Percentiles rank a stretch among this genome's conserved stretches.
phyloP scores from a whole-genome alignment of 805 yeast genomes.

The Ascoidea rubescens region DNA sequence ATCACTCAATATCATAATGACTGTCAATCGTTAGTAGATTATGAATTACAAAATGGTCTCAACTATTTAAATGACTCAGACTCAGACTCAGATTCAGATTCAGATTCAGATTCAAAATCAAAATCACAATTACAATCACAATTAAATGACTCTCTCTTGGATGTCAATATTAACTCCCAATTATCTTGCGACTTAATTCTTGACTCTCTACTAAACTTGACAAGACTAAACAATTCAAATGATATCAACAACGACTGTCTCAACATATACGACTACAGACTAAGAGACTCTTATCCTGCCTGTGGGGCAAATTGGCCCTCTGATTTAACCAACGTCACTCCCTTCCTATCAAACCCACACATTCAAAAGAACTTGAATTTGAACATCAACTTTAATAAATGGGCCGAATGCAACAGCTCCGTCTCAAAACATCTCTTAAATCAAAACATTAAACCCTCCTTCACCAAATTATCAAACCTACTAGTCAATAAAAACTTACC shows the following conservation, averaged over 20 bases:
- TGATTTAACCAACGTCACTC: slow-evolving; percentile 35
- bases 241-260: slow-evolving; percentile 38
- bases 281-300: slow-evolving; percentile 60
- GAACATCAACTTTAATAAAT: slow-evolving; percentile 28
- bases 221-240: slow-evolving; percentile 14
- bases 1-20: slow-evolving; percentile 37
- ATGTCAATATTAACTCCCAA: slow-evolving; percentile 2
- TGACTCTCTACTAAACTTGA: slow-evolving; percentile 11
- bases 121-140: background rate
- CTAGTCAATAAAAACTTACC: slow-evolving; percentile 52
- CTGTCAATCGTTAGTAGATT: slow-evolving; percentile 44
- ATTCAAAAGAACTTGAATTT: slow-evolving; percentile 44
- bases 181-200: too few relatives aligned
- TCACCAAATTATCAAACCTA: slow-evolving; percentile 32
- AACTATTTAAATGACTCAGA: background rate
- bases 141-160: slow-evolving; percentile 10
- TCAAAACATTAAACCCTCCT: slow-evolving; percentile 40
- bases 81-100: too few relatives aligned
- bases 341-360: slow-evolving; percentile 33
- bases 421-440: slow-evolving; percentile 45
- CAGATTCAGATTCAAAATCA: background rate
- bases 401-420: slow-evolving; percentile 67
- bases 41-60: slow-evolving; percentile 1
- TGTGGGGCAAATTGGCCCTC: slow-evolving; percentile 95
- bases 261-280: slow-evolving; percentile 72